Base-by-base conservation (phyloP, 2,329 filamentous ascomycete genomes). In the Lasiodiplodia theobromae region DNA sequence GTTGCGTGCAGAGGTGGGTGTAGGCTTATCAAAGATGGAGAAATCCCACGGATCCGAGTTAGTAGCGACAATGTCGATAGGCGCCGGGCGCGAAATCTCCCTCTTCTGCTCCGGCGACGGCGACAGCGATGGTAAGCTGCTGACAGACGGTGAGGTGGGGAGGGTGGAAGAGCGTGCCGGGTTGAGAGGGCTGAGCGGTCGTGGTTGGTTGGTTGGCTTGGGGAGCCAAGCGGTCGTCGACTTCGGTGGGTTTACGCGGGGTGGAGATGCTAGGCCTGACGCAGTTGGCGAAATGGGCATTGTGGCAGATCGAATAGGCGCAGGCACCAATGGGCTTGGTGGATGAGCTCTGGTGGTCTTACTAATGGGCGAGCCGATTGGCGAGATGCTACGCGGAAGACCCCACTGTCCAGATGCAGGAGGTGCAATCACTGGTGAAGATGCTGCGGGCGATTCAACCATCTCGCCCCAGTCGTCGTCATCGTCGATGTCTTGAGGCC, bases 391-490 rank as follows among this genome's bases (percentile, higher is more conserved):
- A 21, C 66, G 66, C 23, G 66, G 51, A 51, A 60, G 54, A 3
- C 49, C 25, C 49, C 44, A 51, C n/a, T 25, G 44, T 52, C 54
- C 11, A 67, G 71, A 56, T 21, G 14, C 72, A 51, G 31, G 70
- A 70, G 18, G 71, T 40, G n/a, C 69, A 23, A 71, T 70, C 16
- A 71, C 71, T 37, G 70, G n/a, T 6, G 66, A 63, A 8, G 76
- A 71, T 1, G 74, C 63, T 10, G 74, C 74, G 60, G 78, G 76
- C 16, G 74, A 79, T 53, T 78, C 74, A 52, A 80, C 75, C 78
- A 80, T 80, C 51, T 80, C 78, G 65, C 78, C 78, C 78, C 78
- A 80, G 2, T 76, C 74, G 25, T 76, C 73, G 28, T 79, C 76
- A 31, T 80, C 78, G 28, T 78, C 76, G n/a, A 25, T 21, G 2